Evolutionary conservation across 2,329 filamentous ascomycete genomes (phyloP).

Genomic region (Camptophora hylomeconis): DNA sequence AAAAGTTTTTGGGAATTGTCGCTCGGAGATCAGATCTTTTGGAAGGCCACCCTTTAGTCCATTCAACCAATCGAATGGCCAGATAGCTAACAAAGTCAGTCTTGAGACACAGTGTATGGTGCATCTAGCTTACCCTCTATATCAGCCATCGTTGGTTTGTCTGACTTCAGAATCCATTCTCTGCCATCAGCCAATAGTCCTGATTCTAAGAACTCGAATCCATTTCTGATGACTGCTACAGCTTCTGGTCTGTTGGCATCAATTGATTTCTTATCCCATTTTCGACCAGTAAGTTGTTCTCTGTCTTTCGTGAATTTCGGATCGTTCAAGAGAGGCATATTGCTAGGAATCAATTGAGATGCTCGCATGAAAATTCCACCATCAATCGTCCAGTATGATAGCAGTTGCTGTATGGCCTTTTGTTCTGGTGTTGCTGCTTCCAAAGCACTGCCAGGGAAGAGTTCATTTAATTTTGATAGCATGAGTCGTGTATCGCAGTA

Average conservation of each 20-base stretch:
- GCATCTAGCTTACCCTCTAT: constrained; percentile 40
- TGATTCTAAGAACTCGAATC: constrained; percentile 47
- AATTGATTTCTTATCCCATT: constrained; percentile 27
- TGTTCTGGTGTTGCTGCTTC: constrained; percentile 28
- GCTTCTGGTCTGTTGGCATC: constrained; percentile 40
- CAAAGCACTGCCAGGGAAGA: constrained; percentile 35
- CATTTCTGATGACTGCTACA: constrained; percentile 39
- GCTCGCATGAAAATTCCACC: constrained; percentile 43
- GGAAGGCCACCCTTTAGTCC: constrained; percentile 44
- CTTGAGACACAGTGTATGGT: not conserved
- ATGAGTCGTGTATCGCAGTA: constrained; percentile 60
- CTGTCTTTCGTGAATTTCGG: constrained; percentile 48
- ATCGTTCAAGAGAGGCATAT: constrained; percentile 42
- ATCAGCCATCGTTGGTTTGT: constrained; percentile 47
- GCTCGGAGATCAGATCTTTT: constrained; percentile 36
- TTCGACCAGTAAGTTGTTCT: constrained; percentile 30
- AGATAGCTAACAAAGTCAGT: constrained; percentile 33
- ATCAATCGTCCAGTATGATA: constrained; percentile 45
- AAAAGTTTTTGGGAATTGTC: constrained; percentile 46
- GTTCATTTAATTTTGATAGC: constrained; percentile 41
- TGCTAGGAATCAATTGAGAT: constrained; percentile 43
- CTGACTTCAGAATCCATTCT: constrained; percentile 46
- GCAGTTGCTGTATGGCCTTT: constrained; percentile 39
- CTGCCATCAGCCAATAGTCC: constrained; percentile 53
- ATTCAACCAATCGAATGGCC: constrained; percentile 54